Percentiles rank a stretch among this genome's conserved stretches.
These are phyloP conservation scores for Pichia sp. DNA, from an alignment of 1,139 yeast genomes.

Conservation along the genomic window DNA sequence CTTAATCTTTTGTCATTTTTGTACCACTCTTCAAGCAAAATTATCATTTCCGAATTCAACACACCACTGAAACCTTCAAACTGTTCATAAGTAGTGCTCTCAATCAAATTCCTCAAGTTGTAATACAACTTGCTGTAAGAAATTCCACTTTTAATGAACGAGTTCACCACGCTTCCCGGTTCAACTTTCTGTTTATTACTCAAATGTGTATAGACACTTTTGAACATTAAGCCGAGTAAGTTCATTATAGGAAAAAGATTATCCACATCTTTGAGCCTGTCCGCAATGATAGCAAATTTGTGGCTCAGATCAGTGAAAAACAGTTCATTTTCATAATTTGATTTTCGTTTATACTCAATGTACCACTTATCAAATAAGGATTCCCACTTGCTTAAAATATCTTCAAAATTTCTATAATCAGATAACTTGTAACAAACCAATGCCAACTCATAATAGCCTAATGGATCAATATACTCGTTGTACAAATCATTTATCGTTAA, in stretches of 20 bases:
- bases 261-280: constrained; percentile 45
- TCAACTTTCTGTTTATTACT: constrained; percentile 30
- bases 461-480: constrained; percentile 82
- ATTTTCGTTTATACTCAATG: constrained; percentile 32
- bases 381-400: constrained; percentile 68
- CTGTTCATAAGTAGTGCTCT: constrained; percentile 51
- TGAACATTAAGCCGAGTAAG: constrained; percentile 49
- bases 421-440: constrained; percentile 74
- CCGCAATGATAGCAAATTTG: constrained; percentile 38
- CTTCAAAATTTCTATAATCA: constrained; percentile 72
- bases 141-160: constrained; percentile 71
- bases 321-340: constrained; percentile 32
- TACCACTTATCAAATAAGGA: constrained; percentile 46
- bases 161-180: constrained; percentile 56
- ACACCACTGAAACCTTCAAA: constrained; percentile 40
- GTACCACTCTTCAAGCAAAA: constrained; percentile 65
- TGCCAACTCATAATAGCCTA: constrained; percentile 82
- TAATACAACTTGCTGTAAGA: constrained; percentile 65
- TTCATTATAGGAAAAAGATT: constrained; percentile 78
- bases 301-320: constrained; percentile 39
- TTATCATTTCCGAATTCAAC: constrained; percentile 46
- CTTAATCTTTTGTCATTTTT: constrained; percentile 56
- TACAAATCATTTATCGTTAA: constrained; percentile 72
- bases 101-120: constrained; percentile 63
- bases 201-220: constrained; percentile 36